Evolutionary conservation across 257 asterid genomes (phyloP).

Genomic region (Perilla frutescens): DNA sequence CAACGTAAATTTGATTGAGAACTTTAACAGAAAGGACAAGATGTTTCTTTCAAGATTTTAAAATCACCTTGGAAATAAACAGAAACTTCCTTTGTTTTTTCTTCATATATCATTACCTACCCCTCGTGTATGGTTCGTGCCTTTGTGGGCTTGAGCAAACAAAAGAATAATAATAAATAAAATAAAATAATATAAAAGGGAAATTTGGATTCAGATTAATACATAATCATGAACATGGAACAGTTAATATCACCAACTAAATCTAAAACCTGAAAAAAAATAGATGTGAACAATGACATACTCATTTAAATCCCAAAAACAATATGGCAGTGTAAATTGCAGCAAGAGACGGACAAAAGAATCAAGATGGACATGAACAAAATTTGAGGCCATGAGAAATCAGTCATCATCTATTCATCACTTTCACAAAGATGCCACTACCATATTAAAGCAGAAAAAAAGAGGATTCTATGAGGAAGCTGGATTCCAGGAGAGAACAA

Average conservation of each 20-base stretch:
- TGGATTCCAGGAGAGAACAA: slow-evolving; percentile 1
- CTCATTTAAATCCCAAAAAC: neutral
- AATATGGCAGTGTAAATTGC: neutral
- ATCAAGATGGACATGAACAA: neutral
- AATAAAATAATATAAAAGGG: too few relatives aligned
- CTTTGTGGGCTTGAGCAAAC: too few relatives aligned
- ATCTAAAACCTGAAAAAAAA: neutral
- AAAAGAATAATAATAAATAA: too few relatives aligned
- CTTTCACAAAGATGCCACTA: slow-evolving; percentile 6
- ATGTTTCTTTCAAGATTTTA: neutral
- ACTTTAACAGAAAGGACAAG: too few relatives aligned
- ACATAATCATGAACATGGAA: too few relatives aligned
- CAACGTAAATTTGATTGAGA: too few relatives aligned
- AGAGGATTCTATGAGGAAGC: slow-evolving; percentile 8
- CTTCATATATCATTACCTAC: too few relatives aligned
- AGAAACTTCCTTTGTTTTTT: neutral
- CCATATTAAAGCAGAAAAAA: slow-evolving; percentile 12
- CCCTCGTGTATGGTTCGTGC: too few relatives aligned
- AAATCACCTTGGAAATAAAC: neutral
- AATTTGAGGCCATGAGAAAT: neutral
- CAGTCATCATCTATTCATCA: neutral
- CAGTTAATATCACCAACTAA: neutral
- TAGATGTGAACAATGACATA: neutral
- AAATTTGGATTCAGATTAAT: too few relatives aligned
- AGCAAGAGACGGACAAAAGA: neutral